A percentile compares a stretch with the other conserved stretches of the same genome.
phyloP scores from a whole-genome alignment of 2,329 filamentous ascomycete species.

The Colletotrichum theobromicola region DNA sequence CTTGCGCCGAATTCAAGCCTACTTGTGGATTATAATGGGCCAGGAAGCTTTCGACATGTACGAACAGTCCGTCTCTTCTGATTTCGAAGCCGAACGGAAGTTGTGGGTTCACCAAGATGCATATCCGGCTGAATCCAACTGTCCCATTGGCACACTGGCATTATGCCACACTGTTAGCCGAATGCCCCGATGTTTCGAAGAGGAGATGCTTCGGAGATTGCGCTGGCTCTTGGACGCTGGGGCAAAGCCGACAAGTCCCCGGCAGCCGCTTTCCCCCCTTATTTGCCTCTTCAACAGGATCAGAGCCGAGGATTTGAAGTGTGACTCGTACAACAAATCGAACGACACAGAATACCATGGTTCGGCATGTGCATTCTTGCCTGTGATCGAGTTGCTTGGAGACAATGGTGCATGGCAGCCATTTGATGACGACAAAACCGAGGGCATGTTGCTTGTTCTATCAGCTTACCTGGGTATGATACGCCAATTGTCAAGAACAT shows the following conservation, averaged over 20 bases:
- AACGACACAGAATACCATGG: neutral
- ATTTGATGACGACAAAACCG: neutral
- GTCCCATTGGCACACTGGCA: neutral
- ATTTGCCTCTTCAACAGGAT: neutral
- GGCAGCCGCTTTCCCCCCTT: neutral
- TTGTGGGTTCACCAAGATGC: neutral
- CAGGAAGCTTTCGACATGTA: neutral
- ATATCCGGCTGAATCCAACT: neutral
- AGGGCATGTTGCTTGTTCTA: neutral
- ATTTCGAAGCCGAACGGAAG: neutral
- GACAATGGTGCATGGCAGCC: neutral
- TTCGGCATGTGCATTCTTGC: neutral
- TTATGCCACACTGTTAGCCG: neutral
- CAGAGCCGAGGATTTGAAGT: neutral
- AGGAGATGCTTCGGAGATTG: neutral
- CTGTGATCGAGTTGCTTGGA: neutral
- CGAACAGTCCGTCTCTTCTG: neutral
- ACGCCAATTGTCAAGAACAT: neutral
- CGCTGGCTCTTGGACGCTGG: neutral
- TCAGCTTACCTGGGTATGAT: neutral
- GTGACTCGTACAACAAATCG: neutral
- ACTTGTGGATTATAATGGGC: neutral
- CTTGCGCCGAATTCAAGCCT: neutral
- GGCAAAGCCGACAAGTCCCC: neutral
- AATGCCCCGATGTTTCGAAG: neutral